Percentiles rank a stretch among this genome's conserved stretches.
phyloP scores from a whole-genome alignment of 2,329 filamentous ascomycete genomes.

The Aspergillus ochraceoroseus region DNA sequence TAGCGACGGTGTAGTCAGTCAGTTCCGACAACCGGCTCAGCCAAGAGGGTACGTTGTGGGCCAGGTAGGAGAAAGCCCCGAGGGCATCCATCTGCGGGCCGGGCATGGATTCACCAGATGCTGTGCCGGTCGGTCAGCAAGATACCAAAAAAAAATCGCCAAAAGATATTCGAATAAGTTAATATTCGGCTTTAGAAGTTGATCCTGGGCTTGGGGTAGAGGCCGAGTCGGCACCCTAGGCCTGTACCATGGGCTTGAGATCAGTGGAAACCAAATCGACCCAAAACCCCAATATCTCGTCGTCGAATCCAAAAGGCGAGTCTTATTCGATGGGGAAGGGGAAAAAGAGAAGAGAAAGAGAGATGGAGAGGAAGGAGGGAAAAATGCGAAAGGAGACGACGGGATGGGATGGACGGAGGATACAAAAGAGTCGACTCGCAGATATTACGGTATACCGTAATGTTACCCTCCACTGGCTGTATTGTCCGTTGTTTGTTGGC shows the following conservation, averaged over 20 bases:
- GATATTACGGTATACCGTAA: background rate
- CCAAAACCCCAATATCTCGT: background rate
- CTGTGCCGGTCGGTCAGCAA: background rate
- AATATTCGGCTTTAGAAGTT: background rate
- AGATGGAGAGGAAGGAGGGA: conserved; percentile 12
- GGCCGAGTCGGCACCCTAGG: conserved; percentile 10
- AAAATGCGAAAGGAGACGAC: background rate
- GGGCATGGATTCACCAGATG: too few species aligned
- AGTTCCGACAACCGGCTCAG: conserved; percentile 42
- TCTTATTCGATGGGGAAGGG: background rate
- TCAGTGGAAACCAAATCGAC: conserved; percentile 6
- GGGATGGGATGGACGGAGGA: conserved; percentile 2
- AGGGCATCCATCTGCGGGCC: conserved; percentile 39
- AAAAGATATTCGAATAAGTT: conserved; percentile 9
- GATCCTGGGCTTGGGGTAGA: background rate
- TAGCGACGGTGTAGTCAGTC: conserved; percentile 38
- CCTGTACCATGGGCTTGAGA: conserved; percentile 15
- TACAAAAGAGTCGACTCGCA: conserved; percentile 2
- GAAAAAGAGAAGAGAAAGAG: conserved; percentile 2
- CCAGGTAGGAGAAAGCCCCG: conserved; percentile 43
- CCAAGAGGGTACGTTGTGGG: conserved; percentile 46
- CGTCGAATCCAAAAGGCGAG: background rate
- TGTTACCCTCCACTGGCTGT: conserved; percentile 3
- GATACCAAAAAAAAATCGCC: background rate
- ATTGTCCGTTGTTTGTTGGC: conserved; percentile 1